A percentile compares a stretch with the other conserved stretches of the same genome.
Evolutionary conservation across 495 filamentous ascomycete species (phyloP).

Genomic region (Penicillium desertorum): DNA sequence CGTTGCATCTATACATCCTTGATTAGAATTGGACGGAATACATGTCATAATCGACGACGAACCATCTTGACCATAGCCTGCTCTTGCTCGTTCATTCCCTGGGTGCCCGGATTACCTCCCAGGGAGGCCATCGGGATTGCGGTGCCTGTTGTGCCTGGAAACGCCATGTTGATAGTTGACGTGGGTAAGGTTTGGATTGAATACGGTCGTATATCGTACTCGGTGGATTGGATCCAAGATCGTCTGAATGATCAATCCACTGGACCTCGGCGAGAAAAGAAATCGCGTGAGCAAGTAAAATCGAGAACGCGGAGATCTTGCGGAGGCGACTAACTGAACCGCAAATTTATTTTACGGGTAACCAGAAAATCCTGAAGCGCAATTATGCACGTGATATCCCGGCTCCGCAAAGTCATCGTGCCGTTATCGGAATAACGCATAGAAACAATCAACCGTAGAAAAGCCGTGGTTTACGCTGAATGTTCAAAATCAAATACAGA

Average conservation of each 20-base stretch:
- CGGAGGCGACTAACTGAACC: slow-evolving; percentile 32
- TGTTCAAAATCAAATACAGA: neutral
- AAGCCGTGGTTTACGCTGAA: neutral
- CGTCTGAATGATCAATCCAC: slow-evolving; percentile 3
- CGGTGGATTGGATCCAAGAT: neutral
- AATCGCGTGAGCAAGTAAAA: slow-evolving; percentile 4
- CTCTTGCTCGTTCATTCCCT: slow-evolving; percentile 54
- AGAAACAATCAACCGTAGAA: neutral
- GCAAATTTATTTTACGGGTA: slow-evolving; percentile 38
- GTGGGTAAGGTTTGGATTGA: neutral
- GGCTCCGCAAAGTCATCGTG: slow-evolving; percentile 3
- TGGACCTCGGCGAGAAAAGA: neutral
- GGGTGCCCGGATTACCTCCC: slow-evolving; percentile 30
- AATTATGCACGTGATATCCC: slow-evolving; percentile 23
- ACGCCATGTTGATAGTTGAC: slow-evolving; percentile 38
- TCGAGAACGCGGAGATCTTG: slow-evolving; percentile 33
- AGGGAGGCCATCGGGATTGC: slow-evolving; percentile 29
- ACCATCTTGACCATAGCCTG: slow-evolving; percentile 55
- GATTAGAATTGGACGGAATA: slow-evolving; percentile 22
- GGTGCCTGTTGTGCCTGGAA: slow-evolving; percentile 47
- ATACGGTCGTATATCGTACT: neutral
- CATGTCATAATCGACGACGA: slow-evolving; percentile 33
- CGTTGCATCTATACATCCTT: slow-evolving; percentile 60
- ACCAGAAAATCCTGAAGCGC: slow-evolving; percentile 16
- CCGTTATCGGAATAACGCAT: neutral